phyloP scores from a whole-genome alignment of 2,329 filamentous ascomycete genomes.

The Tolypocladium nubicola region DNA sequence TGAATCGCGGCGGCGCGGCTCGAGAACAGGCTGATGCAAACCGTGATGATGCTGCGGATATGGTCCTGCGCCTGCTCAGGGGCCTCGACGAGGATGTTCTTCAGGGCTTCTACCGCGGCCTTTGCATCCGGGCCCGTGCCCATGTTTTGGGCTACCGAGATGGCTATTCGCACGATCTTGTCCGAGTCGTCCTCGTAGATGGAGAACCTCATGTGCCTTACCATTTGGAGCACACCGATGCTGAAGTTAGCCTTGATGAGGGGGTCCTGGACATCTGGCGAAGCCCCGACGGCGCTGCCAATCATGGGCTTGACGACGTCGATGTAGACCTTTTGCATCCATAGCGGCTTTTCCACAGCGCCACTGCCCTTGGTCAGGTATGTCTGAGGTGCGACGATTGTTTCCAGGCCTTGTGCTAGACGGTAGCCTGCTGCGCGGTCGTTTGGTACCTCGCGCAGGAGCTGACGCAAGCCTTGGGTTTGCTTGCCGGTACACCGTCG shows the following conservation, averaged over 20 bases:
- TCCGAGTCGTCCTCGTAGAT: slow-evolving; percentile 42
- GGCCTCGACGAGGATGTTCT: slow-evolving; percentile 34
- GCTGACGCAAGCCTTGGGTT: slow-evolving; percentile 20
- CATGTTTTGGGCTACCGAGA: slow-evolving; percentile 33
- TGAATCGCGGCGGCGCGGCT: slow-evolving; percentile 14
- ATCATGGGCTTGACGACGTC: slow-evolving; percentile 35
- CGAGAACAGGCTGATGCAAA: slow-evolving; percentile 29
- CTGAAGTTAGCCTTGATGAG: slow-evolving; percentile 28
- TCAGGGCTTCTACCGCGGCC: slow-evolving; percentile 37
- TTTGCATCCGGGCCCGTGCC: slow-evolving; percentile 31
- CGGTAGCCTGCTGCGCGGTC: slow-evolving; percentile 22
- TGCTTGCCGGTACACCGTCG: slow-evolving; percentile 26
- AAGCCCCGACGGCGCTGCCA: slow-evolving; percentile 22
- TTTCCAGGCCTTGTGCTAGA: slow-evolving; percentile 31
- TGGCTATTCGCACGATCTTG: slow-evolving; percentile 35
- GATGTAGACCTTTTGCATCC: slow-evolving; percentile 38
- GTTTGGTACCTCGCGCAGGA: slow-evolving; percentile 23
- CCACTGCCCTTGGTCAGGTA: slow-evolving; percentile 29
- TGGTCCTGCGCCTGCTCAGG: slow-evolving; percentile 35
- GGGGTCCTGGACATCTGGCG: slow-evolving; percentile 17
- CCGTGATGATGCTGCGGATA: slow-evolving; percentile 36
- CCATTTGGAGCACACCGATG: slow-evolving; percentile 35
- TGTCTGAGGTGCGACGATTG: slow-evolving; percentile 28
- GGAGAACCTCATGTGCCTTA: slow-evolving; percentile 37
- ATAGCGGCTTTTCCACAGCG: slow-evolving; percentile 32